Base-by-base conservation (phyloP, 495 filamentous ascomycete genomes). In the Daldinia childiae region DNA sequence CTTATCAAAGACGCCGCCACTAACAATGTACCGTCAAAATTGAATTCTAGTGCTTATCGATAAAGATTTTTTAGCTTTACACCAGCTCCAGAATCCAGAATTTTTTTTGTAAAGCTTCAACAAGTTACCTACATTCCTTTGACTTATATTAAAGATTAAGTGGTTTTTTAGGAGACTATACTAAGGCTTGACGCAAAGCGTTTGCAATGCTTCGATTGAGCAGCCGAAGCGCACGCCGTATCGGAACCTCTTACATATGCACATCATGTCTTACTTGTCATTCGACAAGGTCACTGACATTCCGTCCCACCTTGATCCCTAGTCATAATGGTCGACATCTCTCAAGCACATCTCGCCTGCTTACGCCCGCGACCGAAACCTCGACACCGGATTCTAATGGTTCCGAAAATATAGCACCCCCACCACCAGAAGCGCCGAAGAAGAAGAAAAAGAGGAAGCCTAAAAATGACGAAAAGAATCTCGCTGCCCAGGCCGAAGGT, bases 151-250 rank as follows among this genome's bases (percentile, higher is more conserved):
- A n/a, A 14, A 29, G 12, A 27, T 30, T 6, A 15, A 27, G 29
- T 30, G 15, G 3, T 17, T 29, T 54, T 29, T n/a, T 54, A 54
- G 41, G 41, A 60, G 27, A 56, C 39, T n/a, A 58, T 32, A 62
- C 15, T 43, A 41, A 32, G 36, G n/a, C 34, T 50, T 41, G 39
- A 56, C 59, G 41, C 62, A 73, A 45, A 56, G 57, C 60, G 38
- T 62, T 72, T 76, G 75, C 76, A 72, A 77, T 77, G 76, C 76
- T 77, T 62, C 76, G 48, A 73, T 65, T 77, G 64, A 64, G 73
- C 43, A 69, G 76, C 21, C 63, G 62, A 15, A 63, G 63, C 56
- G 62, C 68, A 21, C 56, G 58, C n/a, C 73, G 73, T 62, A 64
- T 76, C 60, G 66, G 70, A 48, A 65, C 63, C 6, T 69, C 76